A percentile compares a stretch with the other conserved stretches of the same genome.
Evolutionary conservation across 2,329 filamentous ascomycete genomes (phyloP).

Genomic region (Colletotrichum truncatum): DNA sequence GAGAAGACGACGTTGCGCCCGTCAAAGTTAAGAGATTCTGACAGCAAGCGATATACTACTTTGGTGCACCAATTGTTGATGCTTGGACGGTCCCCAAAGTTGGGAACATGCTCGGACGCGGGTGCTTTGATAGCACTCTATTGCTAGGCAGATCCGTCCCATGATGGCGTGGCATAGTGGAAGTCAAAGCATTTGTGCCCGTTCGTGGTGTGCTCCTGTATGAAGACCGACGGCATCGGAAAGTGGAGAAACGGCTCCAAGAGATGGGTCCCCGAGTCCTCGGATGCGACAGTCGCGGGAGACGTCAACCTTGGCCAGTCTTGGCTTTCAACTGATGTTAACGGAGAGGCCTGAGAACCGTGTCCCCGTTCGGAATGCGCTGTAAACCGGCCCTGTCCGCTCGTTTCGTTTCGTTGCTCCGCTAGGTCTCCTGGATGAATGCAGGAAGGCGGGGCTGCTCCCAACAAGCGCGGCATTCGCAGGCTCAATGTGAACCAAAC

Average conservation of each 20-base stretch:
- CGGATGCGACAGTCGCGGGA: constrained; percentile 12
- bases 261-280: constrained; percentile 4
- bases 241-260: constrained; percentile 1
- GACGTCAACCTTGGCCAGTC: constrained; percentile 16
- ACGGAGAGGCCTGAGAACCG: constrained; percentile 22
- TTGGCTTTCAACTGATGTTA: constrained; percentile 22
- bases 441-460: constrained; percentile 10
- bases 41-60: neutral
- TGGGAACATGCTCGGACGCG: constrained; percentile 4
- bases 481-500: neutral
- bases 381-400: constrained; percentile 12
- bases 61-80: neutral
- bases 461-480: constrained; percentile 2
- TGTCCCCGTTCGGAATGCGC: constrained; percentile 16
- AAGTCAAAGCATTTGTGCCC: neutral
- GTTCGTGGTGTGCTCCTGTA: constrained; percentile 1
- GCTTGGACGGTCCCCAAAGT: neutral
- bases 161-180: neutral
- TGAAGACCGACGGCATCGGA: constrained; percentile 3
- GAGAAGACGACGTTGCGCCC: constrained; percentile 6
- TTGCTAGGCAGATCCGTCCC: neutral
- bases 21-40: neutral
- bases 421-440: neutral
- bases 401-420: constrained; percentile 29
- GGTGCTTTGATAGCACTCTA: neutral